Conservation (phyloP, 345 rosid species). For the Eutrema japonicum region DNA sequence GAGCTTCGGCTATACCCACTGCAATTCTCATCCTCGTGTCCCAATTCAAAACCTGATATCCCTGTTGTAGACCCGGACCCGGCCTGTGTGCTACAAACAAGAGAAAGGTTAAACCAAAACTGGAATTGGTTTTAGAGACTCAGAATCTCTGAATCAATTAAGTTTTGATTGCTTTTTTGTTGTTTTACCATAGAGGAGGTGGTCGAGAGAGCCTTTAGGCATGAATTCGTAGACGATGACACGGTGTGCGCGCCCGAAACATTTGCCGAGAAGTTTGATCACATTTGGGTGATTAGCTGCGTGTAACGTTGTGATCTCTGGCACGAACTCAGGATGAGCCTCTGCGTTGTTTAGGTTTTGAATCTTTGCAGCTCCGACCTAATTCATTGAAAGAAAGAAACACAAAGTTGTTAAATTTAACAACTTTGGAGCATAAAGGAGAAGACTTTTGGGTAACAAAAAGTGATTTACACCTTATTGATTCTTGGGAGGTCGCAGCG, state of each 20-base stretch:
- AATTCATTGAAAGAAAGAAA: not conserved
- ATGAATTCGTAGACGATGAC: conserved; percentile 72
- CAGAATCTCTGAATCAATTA: not conserved
- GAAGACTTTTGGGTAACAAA: not conserved
- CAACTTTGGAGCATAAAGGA: conserved; percentile 6
- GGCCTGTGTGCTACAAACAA: not conserved
- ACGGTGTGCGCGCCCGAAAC: conserved; percentile 62
- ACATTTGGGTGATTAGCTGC: conserved; percentile 68
- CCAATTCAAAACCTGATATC: conserved; percentile 55
- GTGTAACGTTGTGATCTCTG: conserved; percentile 65
- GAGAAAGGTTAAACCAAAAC: not conserved
- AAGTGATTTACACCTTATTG: not conserved
- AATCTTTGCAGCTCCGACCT: conserved; percentile 82
- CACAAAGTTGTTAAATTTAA: not conserved
- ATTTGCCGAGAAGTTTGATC: conserved; percentile 65
- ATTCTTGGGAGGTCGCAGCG: conserved; percentile 16
- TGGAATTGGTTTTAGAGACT: not conserved
- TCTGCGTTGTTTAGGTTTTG: conserved; percentile 54
- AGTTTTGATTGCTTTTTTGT: not conserved
- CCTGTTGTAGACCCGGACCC: not conserved
- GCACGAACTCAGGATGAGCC: conserved; percentile 66
- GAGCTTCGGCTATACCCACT: conserved; percentile 68
- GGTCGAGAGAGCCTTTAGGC: conserved; percentile 73
- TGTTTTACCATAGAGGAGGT: conserved; percentile 57
- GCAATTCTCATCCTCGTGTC: conserved; percentile 69